These are phyloP conservation scores for Paecilomyces formosus DNA, from an alignment of 2,329 filamentous ascomycete genomes.

Conservation along the genomic window DNA sequence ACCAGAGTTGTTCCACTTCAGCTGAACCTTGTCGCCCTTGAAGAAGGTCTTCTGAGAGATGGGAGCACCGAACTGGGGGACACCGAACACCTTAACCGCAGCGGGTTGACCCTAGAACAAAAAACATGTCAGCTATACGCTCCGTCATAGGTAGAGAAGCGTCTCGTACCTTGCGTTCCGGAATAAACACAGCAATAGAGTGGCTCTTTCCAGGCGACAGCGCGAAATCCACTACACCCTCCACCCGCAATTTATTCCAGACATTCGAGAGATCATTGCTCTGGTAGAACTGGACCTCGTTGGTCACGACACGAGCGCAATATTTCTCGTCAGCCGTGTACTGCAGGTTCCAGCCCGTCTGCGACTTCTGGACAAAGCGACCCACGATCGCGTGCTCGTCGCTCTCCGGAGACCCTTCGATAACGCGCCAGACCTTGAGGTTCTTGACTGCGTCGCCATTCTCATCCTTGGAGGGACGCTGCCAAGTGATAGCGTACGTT, in stretches of 20 bases:
- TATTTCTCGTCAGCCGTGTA: constrained; percentile 91
- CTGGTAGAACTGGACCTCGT: constrained; percentile 96
- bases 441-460: constrained; percentile 92
- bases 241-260: constrained; percentile 91
- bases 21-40: constrained; percentile 97
- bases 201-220: constrained; percentile 84
- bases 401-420: constrained; percentile 55
- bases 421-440: constrained; percentile 87
- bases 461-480: constrained; percentile 86
- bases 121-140: constrained; percentile 1
- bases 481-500: constrained; percentile 93
- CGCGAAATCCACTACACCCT: constrained; percentile 84
- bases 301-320: constrained; percentile 88
- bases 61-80: constrained; percentile 73
- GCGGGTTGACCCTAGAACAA: constrained; percentile 75
- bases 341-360: constrained; percentile 94
- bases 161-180: constrained; percentile 73
- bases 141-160: constrained; percentile 11
- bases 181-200: constrained; percentile 89
- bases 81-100: constrained; percentile 86
- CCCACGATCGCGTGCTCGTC: constrained; percentile 68
- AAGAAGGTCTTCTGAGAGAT: constrained; percentile 98
- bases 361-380: constrained; percentile 89
- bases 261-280: constrained; percentile 76
- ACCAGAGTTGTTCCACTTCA: constrained; percentile 94